Evolutionary conservation across 2,329 filamentous ascomycete species (phyloP), one percentile per base, ranked within the genome.

Genomic region (Chaetoscypha palmicola): DNA sequence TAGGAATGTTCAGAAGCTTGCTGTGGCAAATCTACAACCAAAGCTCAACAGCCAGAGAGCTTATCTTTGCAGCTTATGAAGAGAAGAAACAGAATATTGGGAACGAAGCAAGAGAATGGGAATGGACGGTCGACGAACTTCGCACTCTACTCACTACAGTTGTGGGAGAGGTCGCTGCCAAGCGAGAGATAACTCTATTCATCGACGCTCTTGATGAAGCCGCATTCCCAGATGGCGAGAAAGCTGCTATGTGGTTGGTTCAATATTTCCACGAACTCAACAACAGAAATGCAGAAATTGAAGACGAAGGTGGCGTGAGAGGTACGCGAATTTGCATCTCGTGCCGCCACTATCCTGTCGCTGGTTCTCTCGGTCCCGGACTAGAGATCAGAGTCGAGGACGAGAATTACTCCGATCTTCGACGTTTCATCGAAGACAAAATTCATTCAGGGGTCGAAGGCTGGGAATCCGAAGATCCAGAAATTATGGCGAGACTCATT

Each of bases 1-100:
- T 62, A 0, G 74, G 75, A 0, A 67, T 78, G 62, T 76, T 72
- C 48, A 63, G 72, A 1, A 70, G 69, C 0, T 36, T 78, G 0
- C 33, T 52, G 4, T 22, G 58, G 0, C 71, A 77, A 22, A 49
- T 77, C 47, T 77, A 50, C 64, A 0, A 45, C 69, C 0, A 58
- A 66, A 32, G 26, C 31, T 14, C 4, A 11, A 5, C 17, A 10
- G 44, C 38, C 10, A 19, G 44, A 17, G 32, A 41, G 11, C 28
- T 38, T 11, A 38, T 46, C 8, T 20, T 26, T 42, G 19, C 22
- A 23, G 8, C 34, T 10, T 37, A 23, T 21, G 4, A 21, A 12
- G 26, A 35, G 21, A 43, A 32, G 16, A 34, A 28, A 11, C 22
- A 44, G 28, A 38, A 22, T 47, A 19, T 28, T 3, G 37, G 12